Evolutionary conservation across 2,329 filamentous ascomycete genomes (phyloP), one percentile per base, ranked within the genome.

Genomic region (Botrytis galanthina): DNA sequence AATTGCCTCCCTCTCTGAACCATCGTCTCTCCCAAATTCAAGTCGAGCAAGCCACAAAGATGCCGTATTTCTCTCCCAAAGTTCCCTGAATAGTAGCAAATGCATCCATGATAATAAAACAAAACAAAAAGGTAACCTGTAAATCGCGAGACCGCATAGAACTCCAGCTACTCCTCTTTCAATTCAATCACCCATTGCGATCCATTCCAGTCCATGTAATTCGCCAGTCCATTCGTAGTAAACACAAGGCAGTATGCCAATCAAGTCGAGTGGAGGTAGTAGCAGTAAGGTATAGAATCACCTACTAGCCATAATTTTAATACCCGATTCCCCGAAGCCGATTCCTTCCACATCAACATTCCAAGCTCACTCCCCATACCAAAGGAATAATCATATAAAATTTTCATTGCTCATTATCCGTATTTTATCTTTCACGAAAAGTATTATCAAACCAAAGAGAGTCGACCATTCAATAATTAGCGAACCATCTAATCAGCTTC

Each of bases 401-500:
- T 54, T 54, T 39, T 51, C 64, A 54, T 68, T 22, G 64, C 32
- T 54, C 64, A 22, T 54, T 14, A 69, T 59, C 51, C 51, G 18
- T 39, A 62, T 69, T 26, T 20, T 5, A 59, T 59, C 51, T 70
- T 44, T 51, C 44, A 67, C 29, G 42, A 51, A n/a, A 67, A 66
- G 16, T 35, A 18, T 26, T 26, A 51, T 48, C 42, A 71, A 37
- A 60, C 37, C 35, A n/a, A n/a, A 62, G 12, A 62, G 26, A 39
- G 22, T 18, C 35, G 37, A n/a, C 60, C 35, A 60, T 70, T 48
- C 20, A 64, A 64, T 22, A 35, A 44, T 44, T 29, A 63, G 14
- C 26, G 20, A 42, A 68, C 44, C 14, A 37, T n/a, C 76, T 71
- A 88, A 77, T 93, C 92, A 73, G 92, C 91, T 81, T 95, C 93